Percentiles rank a stretch among this genome's conserved stretches.
Evolutionary conservation across 2,329 filamentous ascomycete genomes (phyloP).

Genomic region (Penicillium sp.): DNA sequence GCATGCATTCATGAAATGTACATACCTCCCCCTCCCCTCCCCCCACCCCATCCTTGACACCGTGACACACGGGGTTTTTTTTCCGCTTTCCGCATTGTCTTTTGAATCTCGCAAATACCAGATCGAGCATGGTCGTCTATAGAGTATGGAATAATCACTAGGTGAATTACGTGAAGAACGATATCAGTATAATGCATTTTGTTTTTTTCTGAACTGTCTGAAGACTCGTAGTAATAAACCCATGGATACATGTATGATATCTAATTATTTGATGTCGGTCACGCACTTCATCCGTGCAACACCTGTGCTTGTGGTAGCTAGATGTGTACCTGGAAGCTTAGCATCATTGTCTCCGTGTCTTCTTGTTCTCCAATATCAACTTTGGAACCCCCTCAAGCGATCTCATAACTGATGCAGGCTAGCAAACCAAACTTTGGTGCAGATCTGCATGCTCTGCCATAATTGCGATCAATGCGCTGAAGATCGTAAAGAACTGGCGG

Average conservation of each 20-base stretch:
- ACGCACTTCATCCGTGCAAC: too few relatives aligned
- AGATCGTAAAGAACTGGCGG: background rate
- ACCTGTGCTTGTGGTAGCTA: too few relatives aligned
- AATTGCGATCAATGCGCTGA: background rate
- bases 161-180: slow-evolving; percentile 28
- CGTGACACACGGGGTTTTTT: slow-evolving; percentile 11
- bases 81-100: slow-evolving; percentile 18
- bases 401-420: too few relatives aligned
- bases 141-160: slow-evolving; percentile 33
- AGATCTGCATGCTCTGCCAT: background rate
- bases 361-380: too few relatives aligned
- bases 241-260: too few relatives aligned
- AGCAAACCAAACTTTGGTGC: too few relatives aligned
- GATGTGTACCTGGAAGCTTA: too few relatives aligned
- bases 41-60: slow-evolving; percentile 12
- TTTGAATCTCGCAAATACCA: slow-evolving; percentile 29
- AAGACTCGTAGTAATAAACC: background rate
- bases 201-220: background rate
- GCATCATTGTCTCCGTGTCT: too few relatives aligned
- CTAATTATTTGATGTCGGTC: too few relatives aligned
- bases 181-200: slow-evolving; percentile 28
- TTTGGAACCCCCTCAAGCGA: too few relatives aligned
- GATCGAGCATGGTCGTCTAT: slow-evolving; percentile 31
- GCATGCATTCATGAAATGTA: slow-evolving; percentile 36
- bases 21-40: slow-evolving; percentile 25